Conservation (phyloP, 2,329 filamentous ascomycete genomes). For the Claviceps arundinis region DNA sequence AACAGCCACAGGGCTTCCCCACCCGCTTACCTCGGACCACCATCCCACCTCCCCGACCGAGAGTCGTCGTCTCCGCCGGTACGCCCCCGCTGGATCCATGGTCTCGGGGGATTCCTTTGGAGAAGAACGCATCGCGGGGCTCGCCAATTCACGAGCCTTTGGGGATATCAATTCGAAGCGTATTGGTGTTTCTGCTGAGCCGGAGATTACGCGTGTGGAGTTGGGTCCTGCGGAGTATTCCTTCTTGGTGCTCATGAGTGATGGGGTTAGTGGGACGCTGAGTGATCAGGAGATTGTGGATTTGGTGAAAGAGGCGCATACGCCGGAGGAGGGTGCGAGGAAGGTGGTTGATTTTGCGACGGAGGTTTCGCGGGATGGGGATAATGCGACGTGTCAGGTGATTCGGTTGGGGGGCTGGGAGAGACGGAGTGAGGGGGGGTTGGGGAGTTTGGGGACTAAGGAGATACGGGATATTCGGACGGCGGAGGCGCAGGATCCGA, state of each 20-base stretch:
- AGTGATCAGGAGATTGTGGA: constrained; percentile 94
- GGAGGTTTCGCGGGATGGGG: constrained; percentile 58
- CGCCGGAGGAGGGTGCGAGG: constrained; percentile 71
- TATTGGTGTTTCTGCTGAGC: constrained; percentile 87
- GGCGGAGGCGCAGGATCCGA: constrained; percentile 69
- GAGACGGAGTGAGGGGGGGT: constrained; percentile 64
- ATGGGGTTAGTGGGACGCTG: constrained; percentile 77
- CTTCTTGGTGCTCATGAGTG: constrained; percentile 78
- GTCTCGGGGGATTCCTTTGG: constrained; percentile 86
- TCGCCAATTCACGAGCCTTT: constrained; percentile 89
- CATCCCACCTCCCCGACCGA: constrained; percentile 83
- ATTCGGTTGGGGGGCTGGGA: constrained; percentile 58
- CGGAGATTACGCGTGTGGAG: constrained; percentile 70
- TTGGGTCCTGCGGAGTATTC: constrained; percentile 73
- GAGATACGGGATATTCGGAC: constrained; percentile 77
- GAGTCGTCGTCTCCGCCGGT: constrained; percentile 69
- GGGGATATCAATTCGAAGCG: constrained; percentile 87
- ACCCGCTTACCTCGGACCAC: constrained; percentile 79
- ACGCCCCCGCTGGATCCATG: constrained; percentile 61
- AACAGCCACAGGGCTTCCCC: constrained; percentile 65
- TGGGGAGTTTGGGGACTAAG: constrained; percentile 82
- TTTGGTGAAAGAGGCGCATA: constrained; percentile 83
- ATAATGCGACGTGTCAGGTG: constrained; percentile 57
- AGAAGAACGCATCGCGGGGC: constrained; percentile 84
- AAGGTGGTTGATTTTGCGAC: constrained; percentile 78